Percentiles rank a stretch among this genome's conserved stretches.
Evolutionary conservation across 129 eudicot genomes (phyloP).

Genomic region (Sambucus nigra): DNA sequence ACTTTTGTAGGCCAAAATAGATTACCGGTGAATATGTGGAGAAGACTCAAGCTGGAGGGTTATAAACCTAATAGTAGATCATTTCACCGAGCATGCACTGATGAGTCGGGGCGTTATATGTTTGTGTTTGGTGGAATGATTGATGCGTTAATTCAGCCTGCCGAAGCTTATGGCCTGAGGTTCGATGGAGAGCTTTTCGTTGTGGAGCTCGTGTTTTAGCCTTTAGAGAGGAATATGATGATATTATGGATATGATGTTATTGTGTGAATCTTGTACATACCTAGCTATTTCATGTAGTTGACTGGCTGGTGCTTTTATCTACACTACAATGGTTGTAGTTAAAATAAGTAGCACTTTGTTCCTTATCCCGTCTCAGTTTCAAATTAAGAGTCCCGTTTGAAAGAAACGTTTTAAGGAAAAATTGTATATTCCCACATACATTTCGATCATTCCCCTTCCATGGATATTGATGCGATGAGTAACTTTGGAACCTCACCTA

Average conservation of each 20-base stretch:
- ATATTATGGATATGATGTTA: background rate
- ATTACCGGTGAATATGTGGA: conserved; percentile 40
- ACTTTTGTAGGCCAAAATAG: conserved; percentile 1
- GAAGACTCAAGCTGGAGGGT: conserved; percentile 43
- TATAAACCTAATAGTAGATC: conserved; percentile 62
- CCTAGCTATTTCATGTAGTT: conserved; percentile 4
- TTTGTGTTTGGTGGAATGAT: conserved; percentile 94
- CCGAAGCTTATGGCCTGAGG: conserved; percentile 58
- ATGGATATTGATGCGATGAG: background rate
- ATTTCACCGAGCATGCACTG: conserved; percentile 82
- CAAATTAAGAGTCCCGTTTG: no score
- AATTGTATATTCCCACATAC: no score
- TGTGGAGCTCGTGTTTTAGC: conserved; percentile 48
- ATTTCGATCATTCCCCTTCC: background rate
- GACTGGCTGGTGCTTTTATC: background rate
- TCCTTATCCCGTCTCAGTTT: background rate
- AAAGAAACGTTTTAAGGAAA: no score
- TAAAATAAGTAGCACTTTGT: background rate
- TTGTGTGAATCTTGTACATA: background rate
- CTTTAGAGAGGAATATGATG: background rate
- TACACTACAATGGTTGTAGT: background rate
- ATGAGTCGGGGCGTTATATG: conserved; percentile 56
- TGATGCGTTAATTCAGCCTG: conserved; percentile 64
- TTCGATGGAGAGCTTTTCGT: conserved; percentile 73
- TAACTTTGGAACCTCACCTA: background rate